These are phyloP conservation scores for Mycena amicta DNA, from an alignment of 768 basidiomycete species.

Conservation along the genomic window DNA sequence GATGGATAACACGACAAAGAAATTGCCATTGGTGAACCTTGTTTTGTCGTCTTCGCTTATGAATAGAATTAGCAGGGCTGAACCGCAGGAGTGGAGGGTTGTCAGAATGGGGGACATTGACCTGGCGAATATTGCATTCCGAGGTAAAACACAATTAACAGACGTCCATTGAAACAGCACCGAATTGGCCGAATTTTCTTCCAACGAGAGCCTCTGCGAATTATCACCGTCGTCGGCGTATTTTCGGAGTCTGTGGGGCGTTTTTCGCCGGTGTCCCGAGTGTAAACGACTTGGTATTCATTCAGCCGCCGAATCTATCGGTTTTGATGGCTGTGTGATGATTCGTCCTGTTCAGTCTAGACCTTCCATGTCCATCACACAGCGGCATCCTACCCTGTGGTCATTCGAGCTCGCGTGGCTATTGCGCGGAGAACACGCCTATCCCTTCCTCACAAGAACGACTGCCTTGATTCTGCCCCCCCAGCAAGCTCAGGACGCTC, in stretches of 20 bases:
- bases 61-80: background rate
- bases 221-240: background rate
- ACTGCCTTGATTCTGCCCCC: conserved; percentile 11
- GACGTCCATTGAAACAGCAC: too few relatives aligned
- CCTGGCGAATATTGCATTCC: background rate
- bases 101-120: background rate
- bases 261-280: background rate
- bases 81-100: background rate
- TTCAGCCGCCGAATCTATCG: background rate
- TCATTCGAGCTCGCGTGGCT: conserved; percentile 15
- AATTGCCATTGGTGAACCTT: too few relatives aligned
- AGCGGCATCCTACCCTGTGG: conserved; percentile 11
- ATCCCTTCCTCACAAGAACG: background rate
- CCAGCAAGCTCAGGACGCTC: background rate
- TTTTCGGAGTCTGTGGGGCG: background rate
- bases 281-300: background rate
- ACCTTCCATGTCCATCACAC: background rate
- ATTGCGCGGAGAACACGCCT: conserved; percentile 21
- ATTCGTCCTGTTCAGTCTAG: background rate
- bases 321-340: background rate
- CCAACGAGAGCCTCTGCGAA: background rate
- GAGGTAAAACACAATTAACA: too few relatives aligned
- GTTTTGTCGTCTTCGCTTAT: background rate
- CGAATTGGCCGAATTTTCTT: background rate
- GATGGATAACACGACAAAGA: background rate